Evolutionary conservation across 139 green algal genomes (phyloP), one percentile per base, ranked within the genome.

Genomic region (Auxenochlorella pyrenoidosa): DNA sequence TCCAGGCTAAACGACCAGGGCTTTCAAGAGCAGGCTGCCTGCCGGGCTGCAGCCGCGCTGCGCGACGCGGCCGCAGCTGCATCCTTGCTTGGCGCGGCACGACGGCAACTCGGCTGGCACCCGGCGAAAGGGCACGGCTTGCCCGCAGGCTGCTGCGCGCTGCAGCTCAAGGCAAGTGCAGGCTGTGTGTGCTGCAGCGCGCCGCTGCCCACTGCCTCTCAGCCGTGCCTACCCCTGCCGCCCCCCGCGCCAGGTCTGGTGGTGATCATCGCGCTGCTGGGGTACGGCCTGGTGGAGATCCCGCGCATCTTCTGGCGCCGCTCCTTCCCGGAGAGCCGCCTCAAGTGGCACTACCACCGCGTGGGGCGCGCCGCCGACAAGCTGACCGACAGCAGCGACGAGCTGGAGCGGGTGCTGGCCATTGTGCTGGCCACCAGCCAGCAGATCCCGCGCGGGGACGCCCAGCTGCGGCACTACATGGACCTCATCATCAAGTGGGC

Each of bases 271-370:
- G 89, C 97, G 44, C 93, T 99, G 54, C 90, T 99, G 70, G 96
- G 95, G 16, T 99, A 96, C 80, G 96, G 96, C 6, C 92, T 99
- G 86, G 96, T 98, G 85, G 92, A 97, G 90, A 93, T 99, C 41
- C 96, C 96, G 0, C 88, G 95, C 34, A 85, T 91, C 40, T 68
- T 98, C 84, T 98, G 96, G 96, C 86, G 88, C 26, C 72, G 90
- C 26, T 91, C 94, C 22, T 90, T 94, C 41, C 90, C 94, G 54
- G 87, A 91, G 58, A 60, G 32, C 0, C 81, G 93, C 10, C 75
- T 96, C 47, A 87, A 75, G 60, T 95, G 85, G 85, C 75, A 88
- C 44, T 89, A 82, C 41, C 84, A 93, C 84, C 88, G 86, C n/a
- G 88, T 91, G 44, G 88, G 84, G 30, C 72, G 87, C 36, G 73